Conservation (phyloP, 163 green algal species). For the Coccomyxa subellipsoidea region DNA sequence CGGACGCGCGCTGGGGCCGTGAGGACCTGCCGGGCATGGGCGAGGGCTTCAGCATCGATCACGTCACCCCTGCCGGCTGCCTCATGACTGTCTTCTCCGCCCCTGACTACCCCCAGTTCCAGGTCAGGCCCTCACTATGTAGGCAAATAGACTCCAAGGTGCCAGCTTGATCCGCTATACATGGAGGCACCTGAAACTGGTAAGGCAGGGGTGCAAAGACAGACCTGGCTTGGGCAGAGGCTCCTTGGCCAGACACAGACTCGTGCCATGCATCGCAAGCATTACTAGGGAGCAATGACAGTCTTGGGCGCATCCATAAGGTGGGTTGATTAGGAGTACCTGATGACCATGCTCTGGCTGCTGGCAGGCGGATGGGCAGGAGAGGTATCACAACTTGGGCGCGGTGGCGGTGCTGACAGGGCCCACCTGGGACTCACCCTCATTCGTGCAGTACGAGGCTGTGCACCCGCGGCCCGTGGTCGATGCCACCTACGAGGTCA, state of each 20-base stretch:
- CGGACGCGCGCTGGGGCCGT: slow-evolving; percentile 81
- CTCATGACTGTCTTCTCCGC: slow-evolving; percentile 86
- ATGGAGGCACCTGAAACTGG: too few relatives aligned
- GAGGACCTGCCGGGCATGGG: slow-evolving; percentile 71
- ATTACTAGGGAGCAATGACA: too few relatives aligned
- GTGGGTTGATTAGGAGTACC: too few relatives aligned
- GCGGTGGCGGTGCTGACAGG: slow-evolving; percentile 66
- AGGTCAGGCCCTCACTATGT: neutral
- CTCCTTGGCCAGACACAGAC: too few relatives aligned
- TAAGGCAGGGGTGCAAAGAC: too few relatives aligned
- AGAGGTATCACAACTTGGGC: slow-evolving; percentile 69
- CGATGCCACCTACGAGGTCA: neutral
- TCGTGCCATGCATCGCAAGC: too few relatives aligned
- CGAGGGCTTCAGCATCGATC: slow-evolving; percentile 82
- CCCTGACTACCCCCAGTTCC: slow-evolving; percentile 91
- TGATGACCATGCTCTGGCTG: too few relatives aligned
- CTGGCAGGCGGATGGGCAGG: slow-evolving; percentile 19
- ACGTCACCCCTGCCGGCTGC: slow-evolving; percentile 42
- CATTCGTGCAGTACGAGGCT: slow-evolving; percentile 42
- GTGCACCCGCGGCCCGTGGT: neutral
- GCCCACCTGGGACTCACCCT: slow-evolving; percentile 41
- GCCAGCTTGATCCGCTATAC: too few relatives aligned
- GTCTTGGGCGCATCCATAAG: too few relatives aligned
- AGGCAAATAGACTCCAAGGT: too few relatives aligned
- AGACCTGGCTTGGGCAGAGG: too few relatives aligned